phyloP scores from a whole-genome alignment of 257 asterid species.

The Gynochthodes officinalis region DNA sequence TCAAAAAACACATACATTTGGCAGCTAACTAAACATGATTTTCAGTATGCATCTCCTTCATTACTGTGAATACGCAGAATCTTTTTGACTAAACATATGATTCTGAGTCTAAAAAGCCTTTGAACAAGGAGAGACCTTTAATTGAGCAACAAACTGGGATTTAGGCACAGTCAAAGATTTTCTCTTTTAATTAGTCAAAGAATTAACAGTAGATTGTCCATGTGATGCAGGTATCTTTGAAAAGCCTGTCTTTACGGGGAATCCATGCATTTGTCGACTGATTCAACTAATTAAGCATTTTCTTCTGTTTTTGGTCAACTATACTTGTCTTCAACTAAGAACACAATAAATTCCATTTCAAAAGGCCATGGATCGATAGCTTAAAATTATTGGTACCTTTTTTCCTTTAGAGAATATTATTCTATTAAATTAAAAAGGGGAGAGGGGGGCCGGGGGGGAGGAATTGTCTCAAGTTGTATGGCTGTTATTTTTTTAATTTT shows the following conservation, averaged over 20 bases:
- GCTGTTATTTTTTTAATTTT: too few species aligned
- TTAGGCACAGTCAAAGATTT: background rate
- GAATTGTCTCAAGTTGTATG: too few species aligned
- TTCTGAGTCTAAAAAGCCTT: constrained; percentile 10
- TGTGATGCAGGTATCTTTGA: too few species aligned
- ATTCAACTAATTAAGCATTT: background rate
- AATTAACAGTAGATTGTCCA: background rate
- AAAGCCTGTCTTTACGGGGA: background rate
- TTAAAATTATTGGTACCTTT: too few species aligned
- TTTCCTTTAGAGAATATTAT: background rate
- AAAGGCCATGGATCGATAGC: background rate
- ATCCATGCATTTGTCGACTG: background rate
- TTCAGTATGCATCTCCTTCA: too few species aligned
- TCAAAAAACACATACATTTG: too few species aligned
- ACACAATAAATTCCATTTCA: background rate
- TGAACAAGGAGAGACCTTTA: background rate
- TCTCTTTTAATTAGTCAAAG: background rate
- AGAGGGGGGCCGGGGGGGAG: too few species aligned
- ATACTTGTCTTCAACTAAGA: constrained; percentile 4
- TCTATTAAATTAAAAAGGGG: background rate
- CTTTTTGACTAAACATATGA: too few species aligned
- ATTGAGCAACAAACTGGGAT: background rate
- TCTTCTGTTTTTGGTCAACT: background rate
- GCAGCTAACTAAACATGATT: too few species aligned
- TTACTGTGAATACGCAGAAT: too few species aligned